Percentiles rank a stretch among this genome's conserved stretches.
Evolutionary conservation across 441 rosid species (phyloP).

Genomic region (Raphanus hybrid): DNA sequence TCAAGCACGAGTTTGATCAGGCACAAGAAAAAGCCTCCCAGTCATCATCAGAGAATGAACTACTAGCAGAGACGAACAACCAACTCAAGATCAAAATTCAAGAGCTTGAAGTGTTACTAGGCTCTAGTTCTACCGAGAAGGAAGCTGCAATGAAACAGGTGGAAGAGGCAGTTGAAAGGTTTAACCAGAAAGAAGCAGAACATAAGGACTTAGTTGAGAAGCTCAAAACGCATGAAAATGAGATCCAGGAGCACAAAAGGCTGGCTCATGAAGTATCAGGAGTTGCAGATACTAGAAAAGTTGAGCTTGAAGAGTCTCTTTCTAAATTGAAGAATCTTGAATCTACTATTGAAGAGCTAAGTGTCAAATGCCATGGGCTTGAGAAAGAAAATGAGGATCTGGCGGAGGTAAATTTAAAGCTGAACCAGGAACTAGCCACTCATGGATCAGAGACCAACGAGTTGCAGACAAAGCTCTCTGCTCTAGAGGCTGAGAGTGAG

Average conservation of each 20-base stretch:
- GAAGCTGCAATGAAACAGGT: slow-evolving; percentile 62
- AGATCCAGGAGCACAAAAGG: slow-evolving; percentile 57
- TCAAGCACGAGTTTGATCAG: slow-evolving; percentile 59
- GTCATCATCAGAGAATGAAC: slow-evolving; percentile 67
- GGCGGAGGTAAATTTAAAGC: slow-evolving; percentile 81
- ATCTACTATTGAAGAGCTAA: slow-evolving; percentile 63
- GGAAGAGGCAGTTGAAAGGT: slow-evolving; percentile 60
- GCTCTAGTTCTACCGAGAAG: slow-evolving; percentile 64
- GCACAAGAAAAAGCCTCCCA: slow-evolving; percentile 64
- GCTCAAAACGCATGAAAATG: slow-evolving; percentile 59
- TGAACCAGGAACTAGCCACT: slow-evolving; percentile 71
- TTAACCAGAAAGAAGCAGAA: slow-evolving; percentile 60
- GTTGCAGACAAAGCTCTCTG: slow-evolving; percentile 59
- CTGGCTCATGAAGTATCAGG: slow-evolving; percentile 62
- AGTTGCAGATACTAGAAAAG: slow-evolving; percentile 56
- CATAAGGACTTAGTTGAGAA: slow-evolving; percentile 63
- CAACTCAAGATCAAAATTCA: slow-evolving; percentile 74
- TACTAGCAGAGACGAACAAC: slow-evolving; percentile 73
- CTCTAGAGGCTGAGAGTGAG: slow-evolving; percentile 62
- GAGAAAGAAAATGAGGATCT: slow-evolving; percentile 76
- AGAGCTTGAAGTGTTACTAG: slow-evolving; percentile 74
- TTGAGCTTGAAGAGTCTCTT: slow-evolving; percentile 71
- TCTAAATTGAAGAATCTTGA: slow-evolving; percentile 65
- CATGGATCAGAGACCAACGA: slow-evolving; percentile 67
- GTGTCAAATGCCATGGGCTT: slow-evolving; percentile 57